Conservation (phyloP, 345 rosid species). For the Barbarea vulgaris region DNA sequence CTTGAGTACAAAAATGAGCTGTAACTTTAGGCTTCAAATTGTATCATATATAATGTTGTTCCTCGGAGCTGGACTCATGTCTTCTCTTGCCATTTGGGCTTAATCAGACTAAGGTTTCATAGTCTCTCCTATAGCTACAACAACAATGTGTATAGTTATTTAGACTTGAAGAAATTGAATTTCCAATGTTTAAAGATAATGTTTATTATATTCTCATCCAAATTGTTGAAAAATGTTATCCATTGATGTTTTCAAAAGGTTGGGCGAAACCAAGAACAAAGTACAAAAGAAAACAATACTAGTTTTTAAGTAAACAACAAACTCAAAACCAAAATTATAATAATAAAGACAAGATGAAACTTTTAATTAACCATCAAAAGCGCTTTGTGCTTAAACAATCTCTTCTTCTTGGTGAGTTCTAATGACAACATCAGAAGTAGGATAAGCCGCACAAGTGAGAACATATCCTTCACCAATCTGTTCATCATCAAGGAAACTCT, state of each 20-base stretch:
- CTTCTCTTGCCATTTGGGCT: conserved; percentile 85
- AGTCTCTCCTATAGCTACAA: too few species aligned
- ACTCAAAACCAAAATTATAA: neutral
- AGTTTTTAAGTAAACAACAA: too few species aligned
- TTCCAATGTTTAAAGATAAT: neutral
- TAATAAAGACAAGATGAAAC: conserved; percentile 7
- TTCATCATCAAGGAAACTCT: conserved; percentile 80
- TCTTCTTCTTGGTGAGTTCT: conserved; percentile 95
- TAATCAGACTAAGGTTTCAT: conserved; percentile 43
- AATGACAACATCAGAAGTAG: conserved; percentile 55
- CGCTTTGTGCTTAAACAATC: conserved; percentile 39
- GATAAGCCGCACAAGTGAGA: conserved; percentile 82
- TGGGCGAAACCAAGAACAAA: too few species aligned
- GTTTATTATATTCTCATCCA: too few species aligned
- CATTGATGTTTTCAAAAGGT: too few species aligned
- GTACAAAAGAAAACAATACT: too few species aligned
- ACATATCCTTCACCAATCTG: conserved; percentile 69
- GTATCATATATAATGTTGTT: conserved; percentile 74
- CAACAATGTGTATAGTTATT: too few species aligned
- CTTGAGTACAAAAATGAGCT: conserved; percentile 85
- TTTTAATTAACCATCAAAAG: conserved; percentile 4
- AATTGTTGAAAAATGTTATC: too few species aligned
- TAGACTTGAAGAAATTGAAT: neutral
- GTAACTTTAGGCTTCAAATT: conserved; percentile 79
- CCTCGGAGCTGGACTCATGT: conserved; percentile 87